A percentile compares a stretch with the other conserved stretches of the same genome.
Conservation (phyloP, 2,329 filamentous ascomycete species). For the Pseudopithomyces chartarum region DNA sequence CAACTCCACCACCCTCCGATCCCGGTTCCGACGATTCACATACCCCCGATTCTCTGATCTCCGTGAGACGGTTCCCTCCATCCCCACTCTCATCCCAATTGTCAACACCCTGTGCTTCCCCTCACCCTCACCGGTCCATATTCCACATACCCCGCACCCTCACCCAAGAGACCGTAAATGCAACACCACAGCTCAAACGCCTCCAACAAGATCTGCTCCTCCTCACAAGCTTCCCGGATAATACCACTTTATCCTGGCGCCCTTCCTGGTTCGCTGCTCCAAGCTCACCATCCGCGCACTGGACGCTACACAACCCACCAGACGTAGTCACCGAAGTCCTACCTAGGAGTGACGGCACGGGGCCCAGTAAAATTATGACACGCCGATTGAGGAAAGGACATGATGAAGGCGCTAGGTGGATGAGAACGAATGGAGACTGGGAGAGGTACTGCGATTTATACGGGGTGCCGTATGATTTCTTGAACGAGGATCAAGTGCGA, state of each 20-base stretch:
- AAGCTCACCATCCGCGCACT: slow-evolving; percentile 7
- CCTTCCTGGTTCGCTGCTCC: slow-evolving; percentile 31
- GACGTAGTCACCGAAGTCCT: slow-evolving; percentile 33
- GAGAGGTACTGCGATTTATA: slow-evolving; percentile 24
- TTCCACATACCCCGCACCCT: slow-evolving; percentile 13
- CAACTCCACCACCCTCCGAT: not conserved
- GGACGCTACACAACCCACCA: slow-evolving; percentile 38
- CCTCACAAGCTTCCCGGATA: slow-evolving; percentile 32
- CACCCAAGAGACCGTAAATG: slow-evolving; percentile 21
- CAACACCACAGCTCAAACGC: slow-evolving; percentile 19
- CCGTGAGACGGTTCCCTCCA: not conserved
- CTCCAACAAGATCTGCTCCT: slow-evolving; percentile 34
- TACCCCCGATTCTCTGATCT: too few species aligned
- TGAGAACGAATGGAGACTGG: slow-evolving; percentile 31
- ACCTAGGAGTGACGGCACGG: not conserved
- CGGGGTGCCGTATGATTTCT: slow-evolving; percentile 28
- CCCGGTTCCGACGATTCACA: not conserved
- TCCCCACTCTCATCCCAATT: not conserved
- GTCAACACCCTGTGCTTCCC: not conserved
- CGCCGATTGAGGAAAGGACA: slow-evolving; percentile 23
- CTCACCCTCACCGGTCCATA: not conserved
- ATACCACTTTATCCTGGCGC: slow-evolving; percentile 33
- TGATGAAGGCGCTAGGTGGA: slow-evolving; percentile 23
- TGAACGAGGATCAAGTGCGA: slow-evolving; percentile 25
- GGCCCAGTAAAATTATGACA: slow-evolving; percentile 18